Base-by-base conservation (phyloP, 805 yeast species). In the Candida jianshihensis region DNA sequence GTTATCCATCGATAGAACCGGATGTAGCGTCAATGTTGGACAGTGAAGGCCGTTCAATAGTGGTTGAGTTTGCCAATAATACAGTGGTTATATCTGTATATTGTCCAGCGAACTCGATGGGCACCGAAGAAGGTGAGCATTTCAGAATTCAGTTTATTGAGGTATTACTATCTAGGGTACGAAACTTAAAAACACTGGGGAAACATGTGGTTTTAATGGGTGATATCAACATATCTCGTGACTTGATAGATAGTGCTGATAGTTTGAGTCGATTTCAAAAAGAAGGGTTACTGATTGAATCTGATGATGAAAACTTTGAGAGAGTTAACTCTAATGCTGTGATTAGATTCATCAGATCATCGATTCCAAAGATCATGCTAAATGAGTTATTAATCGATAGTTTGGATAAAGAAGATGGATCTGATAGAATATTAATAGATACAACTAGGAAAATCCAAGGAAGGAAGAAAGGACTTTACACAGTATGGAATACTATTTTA, bases 51-150 rank as follows among this genome's bases (percentile, higher is more conserved):
- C 64, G 98, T 30, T 74, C 85, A 40, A 70, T 88, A 2, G 69
- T 85, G 5, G 59, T 89, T 0, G 97, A 92, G 51, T 52, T 89
- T 18, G 73, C 78, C 1, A 70, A 66, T 42, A 71, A 76, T 36
- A 51, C 76, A 1, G 84, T 84, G 4, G 56, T 84, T 0, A 71
- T 84, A 31, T 66, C 79, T 1, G 68, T 81, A 5, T 90, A 90
- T 52, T 90, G 97, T 54, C 97, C 97, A 0, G 97, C 97, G 1
- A 86, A 87, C 54, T 85, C 97, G 0, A 66, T 67, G 57, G 73
- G 70, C 1, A 74, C 87, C 0, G 81, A 73, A 19, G 81, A 75
- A 20, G 95, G 78, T 12, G 83, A 78, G 44, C 51, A 48, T 11
- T 79, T 66, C 45, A 59, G 94, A 34, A 46, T 75, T 26, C 57